Evolutionary conservation across 371 early-diverging fungal species (phyloP).

Genomic region (Fennellomyces sp.): DNA sequence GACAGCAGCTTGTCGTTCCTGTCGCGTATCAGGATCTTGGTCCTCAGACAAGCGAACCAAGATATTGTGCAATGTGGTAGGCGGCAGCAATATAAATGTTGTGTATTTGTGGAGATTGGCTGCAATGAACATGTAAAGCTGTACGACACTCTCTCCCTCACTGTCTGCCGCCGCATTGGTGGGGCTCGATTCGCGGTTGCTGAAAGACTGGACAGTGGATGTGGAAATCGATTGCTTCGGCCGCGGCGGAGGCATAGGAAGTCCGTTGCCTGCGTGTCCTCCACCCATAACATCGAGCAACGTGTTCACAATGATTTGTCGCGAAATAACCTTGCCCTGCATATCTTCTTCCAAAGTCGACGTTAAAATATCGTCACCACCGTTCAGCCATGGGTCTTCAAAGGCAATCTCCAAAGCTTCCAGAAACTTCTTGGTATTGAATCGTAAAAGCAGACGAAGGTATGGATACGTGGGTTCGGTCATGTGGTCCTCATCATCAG

Average conservation of each 20-base stretch:
- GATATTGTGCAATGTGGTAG: conserved; percentile 60
- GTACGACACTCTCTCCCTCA: conserved; percentile 48
- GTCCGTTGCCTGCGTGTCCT: conserved; percentile 32
- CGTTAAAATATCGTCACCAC: conserved; percentile 55
- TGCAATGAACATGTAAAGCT: conserved; percentile 72
- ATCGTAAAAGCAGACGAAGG: conserved; percentile 64
- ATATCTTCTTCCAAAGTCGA: conserved; percentile 63
- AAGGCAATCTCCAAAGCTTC: conserved; percentile 69
- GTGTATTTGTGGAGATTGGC: conserved; percentile 68
- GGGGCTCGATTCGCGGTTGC: conserved; percentile 18
- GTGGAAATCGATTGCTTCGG: conserved; percentile 49
- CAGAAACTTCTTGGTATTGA: conserved; percentile 71
- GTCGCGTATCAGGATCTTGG: conserved; percentile 50
- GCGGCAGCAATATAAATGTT: conserved; percentile 62
- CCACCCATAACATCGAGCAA: conserved; percentile 64
- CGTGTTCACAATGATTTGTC: conserved; percentile 78
- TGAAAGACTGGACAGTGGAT: conserved; percentile 42
- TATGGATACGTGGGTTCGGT: conserved; percentile 79
- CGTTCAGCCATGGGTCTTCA: conserved; percentile 73
- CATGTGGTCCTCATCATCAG: conserved; percentile 56
- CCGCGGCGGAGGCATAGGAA: conserved; percentile 33
- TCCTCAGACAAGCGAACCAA: conserved; percentile 61
- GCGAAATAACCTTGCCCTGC: conserved; percentile 66
- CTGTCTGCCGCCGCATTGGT: not conserved
- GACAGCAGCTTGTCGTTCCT: conserved; percentile 72